phyloP scores from a whole-genome alignment of 495 filamentous ascomycete species.

The Talaromyces borbonicus region DNA sequence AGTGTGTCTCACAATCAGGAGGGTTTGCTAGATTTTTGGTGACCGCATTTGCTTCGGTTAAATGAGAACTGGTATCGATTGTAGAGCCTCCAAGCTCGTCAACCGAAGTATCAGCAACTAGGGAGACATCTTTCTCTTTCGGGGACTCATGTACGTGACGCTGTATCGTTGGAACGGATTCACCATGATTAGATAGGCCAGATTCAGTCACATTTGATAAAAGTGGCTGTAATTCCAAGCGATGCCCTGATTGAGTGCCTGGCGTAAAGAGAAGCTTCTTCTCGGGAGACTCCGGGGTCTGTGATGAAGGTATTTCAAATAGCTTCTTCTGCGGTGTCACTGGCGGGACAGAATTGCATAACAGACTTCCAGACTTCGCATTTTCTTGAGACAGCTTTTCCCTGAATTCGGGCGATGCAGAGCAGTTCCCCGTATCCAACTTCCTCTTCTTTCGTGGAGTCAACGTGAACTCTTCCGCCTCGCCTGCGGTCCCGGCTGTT shows the following conservation, averaged over 20 bases:
- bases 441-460: slow-evolving; percentile 5
- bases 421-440: background rate
- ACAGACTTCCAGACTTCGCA: background rate
- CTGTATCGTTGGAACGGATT: no score
- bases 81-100: background rate
- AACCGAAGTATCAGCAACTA: background rate
- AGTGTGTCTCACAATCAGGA: no score
- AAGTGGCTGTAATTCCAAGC: slow-evolving; percentile 18
- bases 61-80: no score
- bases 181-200: background rate
- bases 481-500: background rate
- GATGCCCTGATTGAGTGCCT: slow-evolving; percentile 24
- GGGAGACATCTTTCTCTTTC: no score
- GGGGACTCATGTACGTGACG: no score
- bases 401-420: background rate
- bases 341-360: slow-evolving; percentile 3
- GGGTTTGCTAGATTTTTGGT: no score
- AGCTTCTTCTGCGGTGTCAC: slow-evolving; percentile 26
- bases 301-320: slow-evolving; percentile 35
- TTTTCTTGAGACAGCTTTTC: background rate
- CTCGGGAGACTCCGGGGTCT: slow-evolving; percentile 36
- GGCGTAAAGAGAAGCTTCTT: slow-evolving; percentile 31
- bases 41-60: no score
- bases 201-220: background rate
- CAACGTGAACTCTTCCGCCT: no score